phyloP scores from a whole-genome alignment of 2,329 filamentous ascomycete species.

The Fusarium metavorans region DNA sequence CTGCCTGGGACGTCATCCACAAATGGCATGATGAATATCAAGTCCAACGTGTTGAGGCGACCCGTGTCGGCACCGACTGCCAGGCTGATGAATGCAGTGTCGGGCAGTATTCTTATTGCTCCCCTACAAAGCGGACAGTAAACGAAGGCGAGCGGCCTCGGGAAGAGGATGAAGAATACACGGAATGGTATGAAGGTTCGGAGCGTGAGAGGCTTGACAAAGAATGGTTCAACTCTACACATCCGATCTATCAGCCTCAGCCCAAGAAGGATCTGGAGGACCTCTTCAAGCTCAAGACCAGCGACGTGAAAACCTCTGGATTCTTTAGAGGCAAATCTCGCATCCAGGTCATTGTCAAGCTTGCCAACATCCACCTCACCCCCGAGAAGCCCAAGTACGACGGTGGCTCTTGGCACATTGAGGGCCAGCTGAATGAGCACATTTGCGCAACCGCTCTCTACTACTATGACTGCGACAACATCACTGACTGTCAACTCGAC shows the following conservation, averaged over 20 bases:
- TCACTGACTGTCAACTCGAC: slow-evolving; percentile 62
- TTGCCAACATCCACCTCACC: slow-evolving; percentile 71
- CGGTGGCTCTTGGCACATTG: slow-evolving; percentile 67
- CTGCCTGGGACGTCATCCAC: slow-evolving; percentile 58
- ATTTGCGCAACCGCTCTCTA: slow-evolving; percentile 73
- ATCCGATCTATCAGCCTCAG: slow-evolving; percentile 27
- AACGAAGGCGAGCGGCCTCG: slow-evolving; percentile 41
- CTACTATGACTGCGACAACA: slow-evolving; percentile 72
- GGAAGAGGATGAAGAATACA: slow-evolving; percentile 26
- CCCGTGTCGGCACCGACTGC: slow-evolving; percentile 33
- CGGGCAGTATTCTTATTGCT: not conserved
- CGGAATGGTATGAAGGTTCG: slow-evolving; percentile 28
- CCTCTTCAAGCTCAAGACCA: slow-evolving; percentile 23
- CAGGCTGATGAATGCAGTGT: slow-evolving; percentile 31
- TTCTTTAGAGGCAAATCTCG: slow-evolving; percentile 48
- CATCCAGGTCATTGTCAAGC: slow-evolving; percentile 73
- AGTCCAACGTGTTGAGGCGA: slow-evolving; percentile 41
- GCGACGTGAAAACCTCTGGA: slow-evolving; percentile 38
- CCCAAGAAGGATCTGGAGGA: slow-evolving; percentile 4
- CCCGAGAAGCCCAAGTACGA: slow-evolving; percentile 67
- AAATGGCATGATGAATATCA: slow-evolving; percentile 47
- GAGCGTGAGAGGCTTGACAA: slow-evolving; percentile 41
- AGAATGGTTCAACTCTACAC: slow-evolving; percentile 46
- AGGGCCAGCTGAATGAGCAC: slow-evolving; percentile 70
- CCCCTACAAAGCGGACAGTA: slow-evolving; percentile 2